phyloP scores from a whole-genome alignment of 345 rosid species.

The Raphanus raphanistrum region DNA sequence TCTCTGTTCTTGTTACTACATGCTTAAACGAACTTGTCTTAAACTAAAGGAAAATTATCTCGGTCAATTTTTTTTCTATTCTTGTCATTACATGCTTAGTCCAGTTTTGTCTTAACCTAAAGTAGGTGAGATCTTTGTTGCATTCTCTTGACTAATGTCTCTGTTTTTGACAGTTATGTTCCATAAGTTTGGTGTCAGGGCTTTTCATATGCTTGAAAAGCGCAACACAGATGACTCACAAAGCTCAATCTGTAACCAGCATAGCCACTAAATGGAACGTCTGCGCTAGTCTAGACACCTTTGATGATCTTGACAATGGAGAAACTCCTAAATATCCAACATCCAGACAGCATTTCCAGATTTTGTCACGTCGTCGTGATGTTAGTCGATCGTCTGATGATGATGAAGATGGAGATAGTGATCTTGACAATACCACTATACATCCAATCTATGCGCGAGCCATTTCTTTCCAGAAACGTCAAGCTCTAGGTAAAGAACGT shows the following conservation, averaged over 20 bases:
- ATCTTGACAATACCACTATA: constrained; percentile 51
- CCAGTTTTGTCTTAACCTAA: background rate
- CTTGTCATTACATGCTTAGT: background rate
- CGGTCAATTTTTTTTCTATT: background rate
- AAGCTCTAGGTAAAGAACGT: constrained; percentile 64
- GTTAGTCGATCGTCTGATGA: constrained; percentile 45
- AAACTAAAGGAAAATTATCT: too few relatives aligned
- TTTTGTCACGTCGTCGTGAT: constrained; percentile 35
- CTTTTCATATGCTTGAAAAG: constrained; percentile 80
- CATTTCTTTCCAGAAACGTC: constrained; percentile 74
- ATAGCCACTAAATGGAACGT: constrained; percentile 85
- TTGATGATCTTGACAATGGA: constrained; percentile 52
- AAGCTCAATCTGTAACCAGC: constrained; percentile 73
- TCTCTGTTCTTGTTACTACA: too few relatives aligned
- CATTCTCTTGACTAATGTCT: constrained; percentile 3
- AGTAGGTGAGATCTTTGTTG: background rate
- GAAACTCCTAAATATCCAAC: constrained; percentile 54
- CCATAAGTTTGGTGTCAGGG: constrained; percentile 73
- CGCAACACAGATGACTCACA: constrained; percentile 78
- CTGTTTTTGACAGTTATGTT: constrained; percentile 59
- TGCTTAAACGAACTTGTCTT: too few relatives aligned
- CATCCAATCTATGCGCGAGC: constrained; percentile 63
- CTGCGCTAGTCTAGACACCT: constrained; percentile 67
- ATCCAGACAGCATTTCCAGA: constrained; percentile 12
- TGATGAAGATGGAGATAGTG: constrained; percentile 62